Evolutionary conservation across 208 protist genomes (phyloP), one percentile per base, ranked within the genome.

Genomic region (Leishmania lainsoni): DNA sequence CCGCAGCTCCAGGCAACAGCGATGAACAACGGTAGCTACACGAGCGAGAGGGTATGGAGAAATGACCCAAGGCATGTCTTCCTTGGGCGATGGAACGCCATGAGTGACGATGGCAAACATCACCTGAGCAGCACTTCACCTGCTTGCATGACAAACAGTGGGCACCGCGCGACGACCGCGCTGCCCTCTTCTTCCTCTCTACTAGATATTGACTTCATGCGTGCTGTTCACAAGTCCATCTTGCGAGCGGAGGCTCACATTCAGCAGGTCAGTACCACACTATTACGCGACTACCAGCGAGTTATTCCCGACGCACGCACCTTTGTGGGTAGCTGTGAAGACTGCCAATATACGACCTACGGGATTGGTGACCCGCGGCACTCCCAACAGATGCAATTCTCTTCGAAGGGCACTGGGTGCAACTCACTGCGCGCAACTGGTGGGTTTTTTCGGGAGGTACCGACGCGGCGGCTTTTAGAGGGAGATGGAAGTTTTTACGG

Each of bases 211-310:
- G n/a, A 82, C 0, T 88, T 93, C 66, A 29, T 94, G 68, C 76
- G 87, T 6, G 86, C 84, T 8, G 81, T 94, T 39, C 88, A 77
- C 49, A 81, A 73, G 26, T 83, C 89, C 9, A 91, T 85, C 1
- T 56, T 92, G 49, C 87, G 89, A 58, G 85, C 89, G 9, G 93
- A 96, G 81, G 76, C 88, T 17, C 85, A 91, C 75, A 84, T 90
- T 59, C 81, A 93, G 73, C 81, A 78, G 32, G 81, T 81, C 10
- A 73, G 81, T 9, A 42, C 75, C 5, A 58, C 69, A n/a, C 56
- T 85, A 17, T 42, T 79, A 9, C 51, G 45, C 1, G 68, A 70
- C 17, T 22, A 56, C 0, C 69, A 52, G 29, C 59, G n/a, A 2
- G 26, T 22, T 42, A 66, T 54, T 52, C 5, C 20, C 39, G 48